These are phyloP conservation scores for Ilex asprella DNA, from an alignment of 257 asterid genomes.

Conservation along the genomic window DNA sequence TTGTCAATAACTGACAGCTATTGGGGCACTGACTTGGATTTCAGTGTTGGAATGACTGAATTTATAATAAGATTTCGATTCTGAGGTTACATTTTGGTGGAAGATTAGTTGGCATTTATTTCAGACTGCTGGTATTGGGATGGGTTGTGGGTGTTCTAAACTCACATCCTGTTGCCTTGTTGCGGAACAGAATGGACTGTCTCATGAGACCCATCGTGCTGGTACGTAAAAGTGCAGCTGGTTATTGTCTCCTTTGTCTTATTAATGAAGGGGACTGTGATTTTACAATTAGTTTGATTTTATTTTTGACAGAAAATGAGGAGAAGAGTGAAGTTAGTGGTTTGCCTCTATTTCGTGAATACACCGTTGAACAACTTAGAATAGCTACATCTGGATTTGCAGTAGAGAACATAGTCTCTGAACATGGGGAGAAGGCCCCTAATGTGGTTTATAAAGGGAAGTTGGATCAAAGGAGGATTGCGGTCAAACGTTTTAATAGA, in stretches of 20 bases:
- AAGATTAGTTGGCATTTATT: too few relatives aligned
- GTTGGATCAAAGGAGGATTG: neutral
- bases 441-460: neutral
- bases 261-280: neutral
- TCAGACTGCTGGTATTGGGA: too few relatives aligned
- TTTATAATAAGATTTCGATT: too few relatives aligned
- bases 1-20: too few relatives aligned
- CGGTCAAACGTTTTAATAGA: neutral
- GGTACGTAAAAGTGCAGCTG: too few relatives aligned
- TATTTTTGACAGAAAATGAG: neutral
- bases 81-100: too few relatives aligned
- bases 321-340: slow-evolving; percentile 1
- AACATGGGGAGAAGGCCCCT: neutral
- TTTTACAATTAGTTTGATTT: neutral
- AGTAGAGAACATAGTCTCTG: neutral
- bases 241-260: neutral
- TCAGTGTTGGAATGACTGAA: too few relatives aligned
- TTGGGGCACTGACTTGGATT: too few relatives aligned
- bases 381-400: neutral
- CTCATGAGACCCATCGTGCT: too few relatives aligned
- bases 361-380: neutral
- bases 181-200: too few relatives aligned
- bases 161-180: too few relatives aligned
- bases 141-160: too few relatives aligned
- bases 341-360: slow-evolving; percentile 6